Base-by-base conservation (phyloP, 352 stramenopile genomes). In the Phytopythium mirpurense region DNA sequence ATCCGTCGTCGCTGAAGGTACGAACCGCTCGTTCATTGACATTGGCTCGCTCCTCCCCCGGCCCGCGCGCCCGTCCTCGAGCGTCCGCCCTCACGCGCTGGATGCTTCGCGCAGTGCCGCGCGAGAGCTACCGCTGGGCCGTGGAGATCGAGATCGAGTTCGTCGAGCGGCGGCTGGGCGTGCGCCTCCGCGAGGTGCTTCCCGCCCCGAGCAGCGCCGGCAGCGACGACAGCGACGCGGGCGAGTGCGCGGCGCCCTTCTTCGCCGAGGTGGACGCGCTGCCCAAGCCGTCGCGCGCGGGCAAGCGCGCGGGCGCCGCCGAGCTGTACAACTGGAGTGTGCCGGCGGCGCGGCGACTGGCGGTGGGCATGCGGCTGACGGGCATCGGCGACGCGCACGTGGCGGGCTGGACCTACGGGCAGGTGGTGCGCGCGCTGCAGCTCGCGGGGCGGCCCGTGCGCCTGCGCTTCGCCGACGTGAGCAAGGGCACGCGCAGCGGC, bases 321-420 rank as follows among this genome's bases (percentile, higher is more conserved):
- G 76, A 87, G 63, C 62, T 87, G 11, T 83, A 87, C 70, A 87
- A 87, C 60, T 87, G 76, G 76, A 82, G 76, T 54, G 76, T 85
- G 42, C 77, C 78, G 54, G 37, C 16, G n/a, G 36, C 10, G 26
- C 75, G 69, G 48, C 76, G 76, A 7, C 51, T 87, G 44, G 74
- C 63, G 16, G 74, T 79, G 47, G 73, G 73, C 44, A 87, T 87
- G 76, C 73, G 76, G n/a, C 61, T 87, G 36, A 83, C 72, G 42
- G 67, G 60, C 26, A 83, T 87, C 37, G 65, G 76, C 46, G 62
- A 66, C 40, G 53, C 60, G 29, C 62, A 54, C 31, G 61, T 87
- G 21, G 71, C 69, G 2, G 76, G 73, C 15, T 64, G 73, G 48
- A 76, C 63, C 40, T 87, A 87, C 72, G 74, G 68, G 23, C 71